Evolutionary conservation across 1,284 basidiomycete genomes (phyloP).

Genomic region (Paramarasmius palmivorus): DNA sequence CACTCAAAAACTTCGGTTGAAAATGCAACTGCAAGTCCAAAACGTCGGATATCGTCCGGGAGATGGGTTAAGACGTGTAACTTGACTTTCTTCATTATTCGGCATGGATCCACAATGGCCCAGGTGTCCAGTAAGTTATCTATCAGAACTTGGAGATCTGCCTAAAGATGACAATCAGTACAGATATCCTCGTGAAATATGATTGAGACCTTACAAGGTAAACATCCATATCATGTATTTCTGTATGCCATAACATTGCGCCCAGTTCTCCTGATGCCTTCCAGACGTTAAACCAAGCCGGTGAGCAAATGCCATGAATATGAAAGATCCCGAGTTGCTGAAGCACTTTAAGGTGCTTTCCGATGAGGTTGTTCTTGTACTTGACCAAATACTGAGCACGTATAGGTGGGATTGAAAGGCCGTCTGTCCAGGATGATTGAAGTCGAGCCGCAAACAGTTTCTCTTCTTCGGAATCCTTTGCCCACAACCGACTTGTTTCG

Average conservation of each 20-base stretch:
- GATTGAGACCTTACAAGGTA: conserved; percentile 31
- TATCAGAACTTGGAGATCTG: conserved; percentile 28
- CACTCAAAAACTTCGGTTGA: conserved; percentile 35
- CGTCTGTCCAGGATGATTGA: conserved; percentile 28
- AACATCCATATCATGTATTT: conserved; percentile 32
- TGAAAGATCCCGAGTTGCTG: conserved; percentile 34
- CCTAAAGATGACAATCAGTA: conserved; percentile 22
- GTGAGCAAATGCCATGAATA: conserved; percentile 28
- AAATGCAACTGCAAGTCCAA: conserved; percentile 32
- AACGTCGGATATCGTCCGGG: conserved; percentile 28
- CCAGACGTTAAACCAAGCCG: conserved; percentile 19
- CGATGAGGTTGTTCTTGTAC: conserved; percentile 38
- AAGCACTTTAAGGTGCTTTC: conserved; percentile 41
- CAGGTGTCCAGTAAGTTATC: conserved; percentile 24
- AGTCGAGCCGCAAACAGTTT: conserved; percentile 26
- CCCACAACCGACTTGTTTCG: conserved; percentile 12
- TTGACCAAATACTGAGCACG: conserved; percentile 36
- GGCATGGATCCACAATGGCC: conserved; percentile 28
- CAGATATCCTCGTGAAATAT: conserved; percentile 16
- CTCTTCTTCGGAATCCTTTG: conserved; percentile 24
- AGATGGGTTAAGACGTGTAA: conserved; percentile 35
- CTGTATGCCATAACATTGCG: conserved; percentile 32
- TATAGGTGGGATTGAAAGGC: conserved; percentile 32
- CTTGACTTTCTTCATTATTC: conserved; percentile 35
- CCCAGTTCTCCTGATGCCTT: conserved; percentile 30